Evolutionary conservation across 345 rosid genomes (phyloP).

Genomic region (Salix suchowensis): DNA sequence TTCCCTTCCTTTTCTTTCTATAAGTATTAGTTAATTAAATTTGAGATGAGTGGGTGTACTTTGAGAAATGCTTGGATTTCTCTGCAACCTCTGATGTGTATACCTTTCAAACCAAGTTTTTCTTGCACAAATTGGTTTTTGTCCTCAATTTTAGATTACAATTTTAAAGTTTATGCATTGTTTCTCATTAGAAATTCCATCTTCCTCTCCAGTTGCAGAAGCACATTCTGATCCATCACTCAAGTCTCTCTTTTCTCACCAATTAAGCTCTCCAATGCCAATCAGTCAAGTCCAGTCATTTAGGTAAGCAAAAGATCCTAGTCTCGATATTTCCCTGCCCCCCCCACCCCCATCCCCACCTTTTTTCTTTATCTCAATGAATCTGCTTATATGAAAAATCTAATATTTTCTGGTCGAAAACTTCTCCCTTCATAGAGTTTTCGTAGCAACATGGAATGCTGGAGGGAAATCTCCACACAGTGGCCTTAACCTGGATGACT

Average conservation of each 20-base stretch:
- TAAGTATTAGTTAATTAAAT: constrained; percentile 5
- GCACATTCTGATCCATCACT: constrained; percentile 36
- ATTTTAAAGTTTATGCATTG: not conserved
- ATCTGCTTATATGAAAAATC: not conserved
- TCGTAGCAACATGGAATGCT: constrained; percentile 96
- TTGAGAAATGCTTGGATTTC: constrained; percentile 25
- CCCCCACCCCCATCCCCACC: not conserved
- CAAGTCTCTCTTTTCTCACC: constrained; percentile 41
- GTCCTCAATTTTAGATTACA: not conserved
- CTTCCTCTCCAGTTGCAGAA: constrained; percentile 37
- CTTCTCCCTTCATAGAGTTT: constrained; percentile 44
- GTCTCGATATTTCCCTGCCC: constrained; percentile 1
- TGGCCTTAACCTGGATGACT: constrained; percentile 55
- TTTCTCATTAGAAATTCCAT: not conserved
- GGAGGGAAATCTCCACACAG: constrained; percentile 83
- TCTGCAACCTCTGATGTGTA: constrained; percentile 4
- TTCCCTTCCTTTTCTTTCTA: not conserved
- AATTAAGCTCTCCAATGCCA: constrained; percentile 34
- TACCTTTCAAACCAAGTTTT: constrained; percentile 19
- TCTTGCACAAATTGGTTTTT: not conserved
- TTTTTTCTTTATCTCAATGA: not conserved
- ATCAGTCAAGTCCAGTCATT: constrained; percentile 46
- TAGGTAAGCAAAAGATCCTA: constrained; percentile 36
- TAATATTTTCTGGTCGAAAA: not conserved
- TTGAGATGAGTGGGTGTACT: not conserved